These are phyloP conservation scores for Crithidia thermophila DNA, from an alignment of 208 protist genomes.

Conservation along the genomic window DNA sequence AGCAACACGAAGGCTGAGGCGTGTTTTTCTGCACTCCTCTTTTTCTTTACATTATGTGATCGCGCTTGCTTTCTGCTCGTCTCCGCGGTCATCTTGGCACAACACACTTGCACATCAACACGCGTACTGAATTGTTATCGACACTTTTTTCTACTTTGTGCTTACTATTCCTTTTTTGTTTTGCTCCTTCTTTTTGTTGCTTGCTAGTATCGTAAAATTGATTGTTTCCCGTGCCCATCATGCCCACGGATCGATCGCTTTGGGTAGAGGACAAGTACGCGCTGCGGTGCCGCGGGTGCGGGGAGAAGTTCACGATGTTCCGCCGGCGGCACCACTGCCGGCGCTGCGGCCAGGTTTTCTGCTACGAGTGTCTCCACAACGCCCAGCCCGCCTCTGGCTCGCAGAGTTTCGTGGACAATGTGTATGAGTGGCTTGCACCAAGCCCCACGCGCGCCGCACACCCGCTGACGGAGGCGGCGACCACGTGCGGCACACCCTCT, in stretches of 20 bases:
- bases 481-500: background rate
- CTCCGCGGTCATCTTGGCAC: no score
- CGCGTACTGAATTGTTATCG: no score
- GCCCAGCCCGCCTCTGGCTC: background rate
- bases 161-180: background rate
- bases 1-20: no score
- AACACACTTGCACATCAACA: no score
- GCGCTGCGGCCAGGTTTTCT: conserved; percentile 84
- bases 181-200: conserved; percentile 2
- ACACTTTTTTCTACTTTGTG: background rate
- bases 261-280: conserved; percentile 86
- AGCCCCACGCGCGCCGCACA: conserved; percentile 1
- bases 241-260: conserved; percentile 46
- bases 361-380: conserved; percentile 59
- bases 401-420: conserved; percentile 18
- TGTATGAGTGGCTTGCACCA: conserved; percentile 28
- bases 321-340: conserved; percentile 82
- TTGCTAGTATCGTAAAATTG: conserved; percentile 13
- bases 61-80: no score
- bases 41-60: no score
- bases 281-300: conserved; percentile 60
- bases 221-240: conserved; percentile 9
- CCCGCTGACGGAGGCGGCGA: background rate
- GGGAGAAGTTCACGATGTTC: conserved; percentile 61
- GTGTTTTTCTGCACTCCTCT: no score